Base-by-base conservation (phyloP, 2,329 filamentous ascomycete genomes). In the Conoideocrella luteorostrata region DNA sequence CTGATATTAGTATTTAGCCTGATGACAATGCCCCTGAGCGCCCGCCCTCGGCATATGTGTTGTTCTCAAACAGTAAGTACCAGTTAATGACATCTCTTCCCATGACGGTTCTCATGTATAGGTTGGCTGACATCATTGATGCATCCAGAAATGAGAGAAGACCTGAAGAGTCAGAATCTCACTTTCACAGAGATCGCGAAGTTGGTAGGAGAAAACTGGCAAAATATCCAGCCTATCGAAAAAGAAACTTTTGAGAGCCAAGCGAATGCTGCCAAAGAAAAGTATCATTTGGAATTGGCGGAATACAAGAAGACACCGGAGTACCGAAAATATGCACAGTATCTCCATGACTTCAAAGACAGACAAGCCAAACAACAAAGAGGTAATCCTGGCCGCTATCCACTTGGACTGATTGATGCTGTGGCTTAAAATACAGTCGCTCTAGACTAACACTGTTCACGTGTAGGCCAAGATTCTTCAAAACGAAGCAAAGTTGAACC, bases 181-280 rank as follows among this genome's bases (percentile, higher is more conserved):
- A 85, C 82, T 1, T 93, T 93, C 54, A 89, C 86, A 2, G 86
- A 90, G 56, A 89, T 91, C 50, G 86, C 86, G 10, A 90, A 90
- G 56, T 68, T 88, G 1, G 86, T 90, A 1, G 86, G 86, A 6
- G 86, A 91, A 57, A 79, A 85, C 56, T 91, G 86, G 86, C 86
- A 91, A 58, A 82, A 78, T 41, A 65, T 91, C 7, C 70, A 77
- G 2, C 71, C 78, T 1, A 63, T 69, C 1, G 81, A 86, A 52
- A 86, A 86, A 55, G 86, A 88, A 56, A 72, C 75, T 0, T 91
- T 77, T 52, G 86, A 91, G 60, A 75, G 74, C 30, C 80, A 86
- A 56, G 86, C 86, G 20, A 81, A 82, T 47, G 64, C 74, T 13
- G 82, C 83, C 21, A 91, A 91, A 63, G 85, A 90, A 52, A 84